A percentile compares a stretch with the other conserved stretches of the same genome.
Evolutionary conservation across 208 protist genomes (phyloP).

Genomic region (Trichomonas gallinae): DNA sequence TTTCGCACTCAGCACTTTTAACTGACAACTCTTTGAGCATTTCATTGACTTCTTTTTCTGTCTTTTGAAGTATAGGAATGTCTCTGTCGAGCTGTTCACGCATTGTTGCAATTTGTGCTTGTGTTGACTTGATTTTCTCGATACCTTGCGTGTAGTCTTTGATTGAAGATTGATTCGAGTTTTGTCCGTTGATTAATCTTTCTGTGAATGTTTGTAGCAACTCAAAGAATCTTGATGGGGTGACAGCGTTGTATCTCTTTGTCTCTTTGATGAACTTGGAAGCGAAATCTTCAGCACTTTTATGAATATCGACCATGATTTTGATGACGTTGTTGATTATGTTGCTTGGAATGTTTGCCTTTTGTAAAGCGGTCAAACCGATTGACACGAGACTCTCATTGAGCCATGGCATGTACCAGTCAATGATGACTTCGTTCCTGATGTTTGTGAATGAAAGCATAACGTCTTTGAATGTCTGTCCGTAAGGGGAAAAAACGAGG

Average conservation of each 20-base stretch:
- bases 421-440: constrained; percentile 87
- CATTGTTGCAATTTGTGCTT: not conserved
- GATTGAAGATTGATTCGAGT: constrained; percentile 31
- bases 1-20: not conserved
- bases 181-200: constrained; percentile 69
- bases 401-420: constrained; percentile 94
- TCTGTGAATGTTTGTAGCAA: constrained; percentile 89
- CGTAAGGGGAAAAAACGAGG: constrained; percentile 84
- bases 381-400: constrained; percentile 79
- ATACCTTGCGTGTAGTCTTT: not conserved
- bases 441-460: constrained; percentile 88
- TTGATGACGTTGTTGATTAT: not conserved
- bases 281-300: constrained; percentile 70
- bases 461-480: constrained; percentile 73
- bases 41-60: not conserved
- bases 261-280: constrained; percentile 74
- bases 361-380: constrained; percentile 54
- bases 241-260: constrained; percentile 89
- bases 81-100: not conserved
- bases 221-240: constrained; percentile 93
- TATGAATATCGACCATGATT: constrained; percentile 41
- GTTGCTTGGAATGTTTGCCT: constrained; percentile 49
- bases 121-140: not conserved
- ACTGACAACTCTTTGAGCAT: not conserved
- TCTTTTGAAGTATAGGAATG: not conserved